Evolutionary conservation across 352 stramenopile genomes (phyloP).

Genomic region (Phytophthora aleatoria): DNA sequence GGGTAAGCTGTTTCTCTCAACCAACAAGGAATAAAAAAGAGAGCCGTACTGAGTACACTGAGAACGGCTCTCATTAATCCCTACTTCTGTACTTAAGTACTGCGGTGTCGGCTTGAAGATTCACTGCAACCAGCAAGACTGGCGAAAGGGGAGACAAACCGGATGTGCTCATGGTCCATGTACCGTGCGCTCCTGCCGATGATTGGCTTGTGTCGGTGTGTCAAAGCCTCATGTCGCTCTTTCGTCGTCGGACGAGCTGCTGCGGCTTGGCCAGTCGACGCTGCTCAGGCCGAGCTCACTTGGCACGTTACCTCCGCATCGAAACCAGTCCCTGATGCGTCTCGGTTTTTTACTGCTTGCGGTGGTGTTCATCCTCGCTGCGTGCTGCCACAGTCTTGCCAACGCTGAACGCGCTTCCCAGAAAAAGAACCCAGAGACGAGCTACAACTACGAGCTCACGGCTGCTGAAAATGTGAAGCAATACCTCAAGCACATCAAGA

Average conservation of each 20-base stretch:
- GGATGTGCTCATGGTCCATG: slow-evolving; percentile 22
- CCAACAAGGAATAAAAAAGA: too few relatives aligned
- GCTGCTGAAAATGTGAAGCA: slow-evolving; percentile 5
- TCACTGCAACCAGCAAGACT: slow-evolving; percentile 4
- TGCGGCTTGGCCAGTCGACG: slow-evolving; percentile 13
- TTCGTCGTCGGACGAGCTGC: slow-evolving; percentile 10
- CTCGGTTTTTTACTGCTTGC: slow-evolving; percentile 16
- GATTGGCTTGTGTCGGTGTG: slow-evolving; percentile 23
- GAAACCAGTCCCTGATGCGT: slow-evolving; percentile 10
- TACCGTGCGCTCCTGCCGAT: slow-evolving; percentile 1
- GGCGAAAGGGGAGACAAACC: slow-evolving; percentile 6
- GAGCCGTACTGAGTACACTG: too few relatives aligned
- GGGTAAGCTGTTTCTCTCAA: too few relatives aligned
- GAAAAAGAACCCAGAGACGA: slow-evolving; percentile 6
- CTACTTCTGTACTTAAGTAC: too few relatives aligned
- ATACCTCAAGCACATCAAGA: slow-evolving; percentile 6
- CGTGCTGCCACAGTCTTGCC: slow-evolving; percentile 7
- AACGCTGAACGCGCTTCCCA: slow-evolving; percentile 5
- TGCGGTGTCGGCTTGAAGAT: background rate
- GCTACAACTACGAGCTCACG: background rate
- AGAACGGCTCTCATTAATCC: too few relatives aligned
- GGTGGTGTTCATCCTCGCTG: slow-evolving; percentile 7
- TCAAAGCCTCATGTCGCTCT: slow-evolving; percentile 19
- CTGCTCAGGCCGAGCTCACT: slow-evolving; percentile 8
- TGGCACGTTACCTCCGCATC: slow-evolving; percentile 1